Conservation (phyloP, 805 yeast species). For the Ogataea neopini region DNA sequence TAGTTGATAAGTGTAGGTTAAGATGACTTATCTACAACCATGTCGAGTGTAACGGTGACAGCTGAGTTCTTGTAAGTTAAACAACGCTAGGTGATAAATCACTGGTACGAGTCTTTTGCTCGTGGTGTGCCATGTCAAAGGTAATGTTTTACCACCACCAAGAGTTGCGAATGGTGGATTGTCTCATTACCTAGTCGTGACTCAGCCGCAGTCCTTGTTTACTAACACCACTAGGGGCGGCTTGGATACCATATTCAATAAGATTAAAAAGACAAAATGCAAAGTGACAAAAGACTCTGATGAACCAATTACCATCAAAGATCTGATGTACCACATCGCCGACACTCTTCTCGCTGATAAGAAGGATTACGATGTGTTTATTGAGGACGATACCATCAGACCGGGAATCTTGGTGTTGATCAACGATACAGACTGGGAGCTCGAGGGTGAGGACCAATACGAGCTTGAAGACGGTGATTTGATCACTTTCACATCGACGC, state of each 20-base stretch:
- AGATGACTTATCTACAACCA: neutral
- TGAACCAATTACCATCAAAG: constrained; percentile 38
- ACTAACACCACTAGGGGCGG: constrained; percentile 60
- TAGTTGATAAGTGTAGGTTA: too few species aligned
- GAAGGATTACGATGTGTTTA: constrained; percentile 69
- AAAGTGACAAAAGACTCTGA: constrained; percentile 39
- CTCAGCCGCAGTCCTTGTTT: too few species aligned
- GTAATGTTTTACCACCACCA: too few species aligned
- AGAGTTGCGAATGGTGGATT: too few species aligned
- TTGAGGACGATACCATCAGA: constrained; percentile 79
- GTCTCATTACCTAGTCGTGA: too few species aligned
- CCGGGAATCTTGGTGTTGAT: constrained; percentile 92
- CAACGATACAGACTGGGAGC: constrained; percentile 96
- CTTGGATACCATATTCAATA: constrained; percentile 72
- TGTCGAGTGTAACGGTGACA: constrained; percentile 37
- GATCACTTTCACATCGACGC: constrained; percentile 85
- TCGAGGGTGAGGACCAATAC: constrained; percentile 85
- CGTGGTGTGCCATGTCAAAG: too few species aligned
- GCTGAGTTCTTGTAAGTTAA: constrained; percentile 43
- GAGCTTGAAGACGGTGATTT: constrained; percentile 74
- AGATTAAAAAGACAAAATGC: constrained; percentile 54
- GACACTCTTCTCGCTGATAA: constrained; percentile 56
- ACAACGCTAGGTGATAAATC: too few species aligned
- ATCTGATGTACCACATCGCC: constrained; percentile 57
- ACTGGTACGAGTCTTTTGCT: too few species aligned